These are phyloP conservation scores for Microsporum canis DNA, from an alignment of 2,329 filamentous ascomycete species.

Conservation along the genomic window DNA sequence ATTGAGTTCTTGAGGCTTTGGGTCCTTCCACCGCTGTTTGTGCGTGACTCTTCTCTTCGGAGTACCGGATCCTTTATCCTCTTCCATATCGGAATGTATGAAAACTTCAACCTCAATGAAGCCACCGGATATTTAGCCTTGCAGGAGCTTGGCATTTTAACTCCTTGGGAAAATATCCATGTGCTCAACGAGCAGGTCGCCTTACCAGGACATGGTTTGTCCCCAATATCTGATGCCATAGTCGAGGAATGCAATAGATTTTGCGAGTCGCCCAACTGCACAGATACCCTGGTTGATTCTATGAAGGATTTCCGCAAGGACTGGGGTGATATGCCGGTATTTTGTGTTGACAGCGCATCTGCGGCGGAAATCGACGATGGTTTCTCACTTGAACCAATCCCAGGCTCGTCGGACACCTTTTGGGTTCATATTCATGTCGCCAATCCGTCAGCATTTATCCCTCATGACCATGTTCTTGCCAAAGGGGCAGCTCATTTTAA, in stretches of 20 bases:
- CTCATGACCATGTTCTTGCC: constrained; percentile 40
- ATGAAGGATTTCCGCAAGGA: constrained; percentile 48
- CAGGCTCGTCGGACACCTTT: constrained; percentile 34
- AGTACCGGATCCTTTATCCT: constrained; percentile 46
- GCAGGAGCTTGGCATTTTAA: constrained; percentile 51
- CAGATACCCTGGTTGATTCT: constrained; percentile 35
- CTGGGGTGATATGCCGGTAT: constrained; percentile 46
- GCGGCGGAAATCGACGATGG: constrained; percentile 54
- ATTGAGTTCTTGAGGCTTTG: constrained; percentile 47
- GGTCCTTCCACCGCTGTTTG: constrained; percentile 32
- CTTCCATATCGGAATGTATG: constrained; percentile 46
- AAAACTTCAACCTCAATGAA: constrained; percentile 27
- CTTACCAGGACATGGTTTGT: constrained; percentile 37
- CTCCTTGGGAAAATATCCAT: constrained; percentile 46
- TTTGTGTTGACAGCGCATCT: constrained; percentile 46
- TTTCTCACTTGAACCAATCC: constrained; percentile 44
- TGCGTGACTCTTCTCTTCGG: constrained; percentile 31
- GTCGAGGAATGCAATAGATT: constrained; percentile 23
- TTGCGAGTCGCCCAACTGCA: constrained; percentile 17
- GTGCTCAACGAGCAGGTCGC: constrained; percentile 43
- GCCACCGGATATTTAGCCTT: constrained; percentile 41
- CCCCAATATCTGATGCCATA: constrained; percentile 21
- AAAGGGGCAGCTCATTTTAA: constrained; percentile 46
- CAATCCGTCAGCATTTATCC: constrained; percentile 52
- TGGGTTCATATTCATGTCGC: constrained; percentile 55